Percentiles rank a stretch among this genome's conserved stretches.
Evolutionary conservation across 1,139 yeast genomes (phyloP).

Genomic region (Kazachstania sp.): DNA sequence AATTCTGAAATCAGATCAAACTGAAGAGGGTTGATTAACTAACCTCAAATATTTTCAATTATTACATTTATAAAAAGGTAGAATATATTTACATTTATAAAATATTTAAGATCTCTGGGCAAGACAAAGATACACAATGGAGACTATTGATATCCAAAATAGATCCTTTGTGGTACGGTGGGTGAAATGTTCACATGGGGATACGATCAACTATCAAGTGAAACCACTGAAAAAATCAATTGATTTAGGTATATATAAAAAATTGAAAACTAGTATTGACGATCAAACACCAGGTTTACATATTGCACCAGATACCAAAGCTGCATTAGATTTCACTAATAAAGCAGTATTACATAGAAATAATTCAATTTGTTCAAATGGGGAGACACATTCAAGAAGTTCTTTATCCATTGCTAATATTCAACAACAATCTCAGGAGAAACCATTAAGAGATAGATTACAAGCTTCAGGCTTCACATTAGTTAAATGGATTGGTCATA

Average conservation of each 20-base stretch:
- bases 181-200: slow-evolving; percentile 67
- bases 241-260: slow-evolving; percentile 35
- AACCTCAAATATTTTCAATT: too few species aligned
- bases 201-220: slow-evolving; percentile 66
- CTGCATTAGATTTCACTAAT: slow-evolving; percentile 21
- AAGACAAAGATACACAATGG: slow-evolving; percentile 40
- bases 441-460: slow-evolving; percentile 34
- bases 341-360: slow-evolving; percentile 15
- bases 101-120: not conserved
- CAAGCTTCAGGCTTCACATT: slow-evolving; percentile 34
- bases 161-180: slow-evolving; percentile 85
- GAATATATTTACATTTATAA: not conserved
- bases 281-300: slow-evolving; percentile 16
- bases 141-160: slow-evolving; percentile 80
- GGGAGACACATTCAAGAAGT: slow-evolving; percentile 11
- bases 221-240: slow-evolving; percentile 82
- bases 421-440: slow-evolving; percentile 26
- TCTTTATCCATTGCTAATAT: slow-evolving; percentile 27
- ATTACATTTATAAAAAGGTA: too few species aligned
- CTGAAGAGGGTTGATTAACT: too few species aligned
- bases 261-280: slow-evolving; percentile 16
- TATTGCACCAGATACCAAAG: slow-evolving; percentile 23
- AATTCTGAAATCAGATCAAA: too few species aligned
- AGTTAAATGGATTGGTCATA: slow-evolving; percentile 40
- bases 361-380: slow-evolving; percentile 9